Evolutionary conservation across 306 rosid species (phyloP), one percentile per base, ranked within the genome.

Genomic region (Fragaria iinumae): DNA sequence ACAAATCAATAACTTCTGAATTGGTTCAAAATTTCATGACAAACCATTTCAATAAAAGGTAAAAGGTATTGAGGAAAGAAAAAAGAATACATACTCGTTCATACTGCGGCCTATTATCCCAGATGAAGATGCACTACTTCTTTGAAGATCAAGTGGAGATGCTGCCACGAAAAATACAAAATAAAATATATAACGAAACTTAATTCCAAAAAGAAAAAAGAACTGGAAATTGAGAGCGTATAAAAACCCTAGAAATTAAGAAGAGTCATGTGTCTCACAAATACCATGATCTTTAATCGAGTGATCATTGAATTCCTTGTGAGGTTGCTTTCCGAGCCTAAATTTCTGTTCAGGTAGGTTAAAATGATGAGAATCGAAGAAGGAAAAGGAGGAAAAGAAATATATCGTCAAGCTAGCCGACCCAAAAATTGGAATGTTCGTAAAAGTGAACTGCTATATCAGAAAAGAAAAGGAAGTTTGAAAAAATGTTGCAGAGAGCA

Each of bases 291-390:
- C 97, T 91, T 96, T 96, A 69, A 96, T 84, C 10, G 99, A 87
- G 82, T 96, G 99, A 73, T 96, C 99, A 76, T 84, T 96, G 89
- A 91, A 96, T 79, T 96, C 99, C 89, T 96, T 96, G 90, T 96
- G 99, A 76, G 99, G 98, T 78, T 96, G 99, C 90, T 96, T 96
- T 17, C 99, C 99, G 68, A 96, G 98, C 90, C 99, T 91, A 78
- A 90, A 96, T 79, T 96, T 96, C 97, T 89, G 74, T 74, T 77
- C 38, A 71, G 77, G 80, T 75, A 81, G 76, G 47, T 36, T 75
- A 72, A 83, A 34, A 81, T 71, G 74, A 62, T 45, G 75, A 83
- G 63, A 41, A 41, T 41, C 12, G 48, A 87, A 48, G n/a, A 76
- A 11, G 5, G 21, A 34, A 63, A 67, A 36, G 47, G 50, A 76